Percentiles rank a stretch among this genome's conserved stretches.
Evolutionary conservation across 2,329 filamentous ascomycete species (phyloP).

Genomic region (Alternaria sp.): DNA sequence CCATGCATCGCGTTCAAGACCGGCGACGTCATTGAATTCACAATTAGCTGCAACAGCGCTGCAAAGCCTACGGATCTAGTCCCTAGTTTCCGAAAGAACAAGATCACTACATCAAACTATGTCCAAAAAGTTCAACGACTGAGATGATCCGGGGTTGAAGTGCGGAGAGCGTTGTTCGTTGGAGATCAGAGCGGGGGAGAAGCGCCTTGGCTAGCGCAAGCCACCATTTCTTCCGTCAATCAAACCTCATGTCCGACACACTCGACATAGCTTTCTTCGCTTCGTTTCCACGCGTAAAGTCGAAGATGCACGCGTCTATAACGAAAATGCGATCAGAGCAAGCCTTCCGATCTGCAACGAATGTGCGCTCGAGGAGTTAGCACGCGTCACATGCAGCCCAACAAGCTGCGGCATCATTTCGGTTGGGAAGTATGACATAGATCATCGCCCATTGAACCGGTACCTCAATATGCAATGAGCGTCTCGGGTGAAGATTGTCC

Average conservation of each 20-base stretch:
- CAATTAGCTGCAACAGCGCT: background rate
- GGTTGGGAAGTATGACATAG: conserved; percentile 1
- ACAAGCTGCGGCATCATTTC: background rate
- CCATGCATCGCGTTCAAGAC: background rate
- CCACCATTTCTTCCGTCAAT: conserved; percentile 39
- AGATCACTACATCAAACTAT: background rate
- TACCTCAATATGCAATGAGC: conserved; percentile 17
- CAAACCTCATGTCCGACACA: conserved; percentile 5
- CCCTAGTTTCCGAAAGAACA: conserved; percentile 9
- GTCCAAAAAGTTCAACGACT: background rate
- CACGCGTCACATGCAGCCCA: background rate
- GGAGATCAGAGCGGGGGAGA: conserved; percentile 14
- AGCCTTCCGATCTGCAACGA: background rate
- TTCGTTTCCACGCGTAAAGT: background rate
- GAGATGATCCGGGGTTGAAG: background rate
- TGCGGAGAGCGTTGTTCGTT: background rate
- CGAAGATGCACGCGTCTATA: background rate
- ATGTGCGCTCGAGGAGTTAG: background rate
- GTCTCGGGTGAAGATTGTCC: conserved; percentile 24
- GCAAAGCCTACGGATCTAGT: conserved; percentile 1
- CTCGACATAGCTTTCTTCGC: background rate
- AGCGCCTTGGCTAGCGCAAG: conserved; percentile 21
- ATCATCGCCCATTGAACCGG: conserved; percentile 9
- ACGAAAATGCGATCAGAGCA: background rate
- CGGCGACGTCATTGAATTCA: background rate